Evolutionary conservation across 495 filamentous ascomycete genomes (phyloP).

Genomic region (Alectoria sarmentosa): DNA sequence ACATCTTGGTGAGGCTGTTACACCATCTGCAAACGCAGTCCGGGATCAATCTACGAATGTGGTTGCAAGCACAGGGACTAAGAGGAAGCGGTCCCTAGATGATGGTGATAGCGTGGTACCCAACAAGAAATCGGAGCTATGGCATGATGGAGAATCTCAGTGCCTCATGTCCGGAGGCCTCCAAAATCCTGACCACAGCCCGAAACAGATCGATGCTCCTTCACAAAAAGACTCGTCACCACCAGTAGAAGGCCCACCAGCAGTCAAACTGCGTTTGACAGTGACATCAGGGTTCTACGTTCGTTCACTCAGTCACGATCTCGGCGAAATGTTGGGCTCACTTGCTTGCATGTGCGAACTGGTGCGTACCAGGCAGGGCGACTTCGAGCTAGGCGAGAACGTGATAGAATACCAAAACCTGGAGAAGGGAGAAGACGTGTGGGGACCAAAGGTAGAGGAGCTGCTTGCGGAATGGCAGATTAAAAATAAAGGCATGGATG

Average conservation of each 20-base stretch:
- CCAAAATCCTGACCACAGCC: slow-evolving; percentile 6
- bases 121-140: slow-evolving; percentile 13
- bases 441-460: slow-evolving; percentile 65
- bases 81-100: slow-evolving; percentile 28
- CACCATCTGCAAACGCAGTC: slow-evolving; percentile 22
- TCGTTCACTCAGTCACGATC: slow-evolving; percentile 83
- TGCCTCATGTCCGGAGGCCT: slow-evolving; percentile 47
- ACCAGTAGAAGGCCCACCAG: slow-evolving; percentile 52
- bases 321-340: slow-evolving; percentile 75
- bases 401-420: slow-evolving; percentile 80
- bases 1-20: slow-evolving; percentile 33
- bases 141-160: slow-evolving; percentile 14
- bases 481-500: slow-evolving; percentile 20
- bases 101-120: slow-evolving; percentile 26
- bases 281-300: slow-evolving; percentile 98
- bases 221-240: slow-evolving; percentile 32
- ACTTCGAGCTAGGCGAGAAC: slow-evolving; percentile 63
- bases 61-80: slow-evolving; percentile 22
- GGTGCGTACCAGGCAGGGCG: slow-evolving; percentile 69
- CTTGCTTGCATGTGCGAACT: slow-evolving; percentile 83
- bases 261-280: slow-evolving; percentile 78
- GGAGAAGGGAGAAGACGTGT: slow-evolving; percentile 67
- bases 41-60: slow-evolving; percentile 11
- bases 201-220: slow-evolving; percentile 28
- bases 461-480: slow-evolving; percentile 57